Evolutionary conservation across 306 rosid genomes (phyloP).

Genomic region (Prunus salicina): DNA sequence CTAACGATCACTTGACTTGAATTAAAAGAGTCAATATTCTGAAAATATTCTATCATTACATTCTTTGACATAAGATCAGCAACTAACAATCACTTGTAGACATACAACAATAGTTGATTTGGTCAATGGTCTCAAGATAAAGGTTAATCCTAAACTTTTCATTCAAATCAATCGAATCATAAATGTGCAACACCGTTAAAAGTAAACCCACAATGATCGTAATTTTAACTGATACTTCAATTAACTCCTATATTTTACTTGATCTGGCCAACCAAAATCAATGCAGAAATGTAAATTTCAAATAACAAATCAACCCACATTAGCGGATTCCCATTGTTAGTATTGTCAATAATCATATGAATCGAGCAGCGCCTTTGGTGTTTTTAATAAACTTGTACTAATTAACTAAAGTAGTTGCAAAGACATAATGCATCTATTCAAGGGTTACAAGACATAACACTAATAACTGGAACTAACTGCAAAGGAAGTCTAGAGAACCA

Average conservation of each 20-base stretch:
- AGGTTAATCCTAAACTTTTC: neutral
- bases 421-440: neutral
- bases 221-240: neutral
- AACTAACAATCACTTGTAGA: neutral
- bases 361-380: neutral
- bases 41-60: neutral
- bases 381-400: neutral
- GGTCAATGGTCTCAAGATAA: neutral
- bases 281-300: neutral
- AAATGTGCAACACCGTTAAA: neutral
- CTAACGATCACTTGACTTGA: neutral
- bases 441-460: neutral
- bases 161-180: neutral
- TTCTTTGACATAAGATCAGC: neutral
- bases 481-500: neutral
- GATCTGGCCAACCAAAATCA: neutral
- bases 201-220: neutral
- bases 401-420: neutral
- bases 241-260: neutral
- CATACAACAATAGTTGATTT: neutral
- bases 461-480: neutral
- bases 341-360: neutral
- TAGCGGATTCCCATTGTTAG: neutral
- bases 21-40: neutral
- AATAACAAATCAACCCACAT: neutral